These are phyloP conservation scores for Xerophyta viscosa DNA, from an alignment of 106 monocot species.

Conservation along the genomic window DNA sequence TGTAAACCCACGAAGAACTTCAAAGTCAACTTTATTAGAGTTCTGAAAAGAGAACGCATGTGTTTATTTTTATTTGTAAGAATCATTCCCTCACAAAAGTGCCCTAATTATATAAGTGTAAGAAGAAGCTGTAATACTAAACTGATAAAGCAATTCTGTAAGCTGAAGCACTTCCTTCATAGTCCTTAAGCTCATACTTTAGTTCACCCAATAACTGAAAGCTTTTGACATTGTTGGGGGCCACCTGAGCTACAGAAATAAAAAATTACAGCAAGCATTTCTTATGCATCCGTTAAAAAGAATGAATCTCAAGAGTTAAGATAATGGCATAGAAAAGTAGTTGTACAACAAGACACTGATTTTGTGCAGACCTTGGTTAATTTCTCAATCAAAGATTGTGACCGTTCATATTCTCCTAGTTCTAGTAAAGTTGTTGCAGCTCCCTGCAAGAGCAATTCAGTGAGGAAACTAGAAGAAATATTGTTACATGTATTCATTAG, in stretches of 20 bases:
- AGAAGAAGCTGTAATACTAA: too few relatives aligned
- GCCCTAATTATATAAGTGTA: too few relatives aligned
- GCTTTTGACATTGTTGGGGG: slow-evolving; percentile 52
- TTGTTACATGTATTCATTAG: too few relatives aligned
- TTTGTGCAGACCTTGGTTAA: slow-evolving; percentile 53
- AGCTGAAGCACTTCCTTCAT: slow-evolving; percentile 71
- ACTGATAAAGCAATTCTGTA: slow-evolving; percentile 73
- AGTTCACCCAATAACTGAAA: slow-evolving; percentile 83
- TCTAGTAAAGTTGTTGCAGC: slow-evolving; percentile 67
- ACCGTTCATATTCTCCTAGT: slow-evolving; percentile 68
- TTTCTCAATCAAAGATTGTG: slow-evolving; percentile 68
- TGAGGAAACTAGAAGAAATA: too few relatives aligned
- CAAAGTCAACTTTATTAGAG: slow-evolving; percentile 58
- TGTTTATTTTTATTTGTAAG: too few relatives aligned
- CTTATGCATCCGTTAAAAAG: background rate
- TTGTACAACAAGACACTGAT: background rate
- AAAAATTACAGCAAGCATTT: background rate
- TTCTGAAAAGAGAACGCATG: slow-evolving; percentile 34
- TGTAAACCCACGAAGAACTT: slow-evolving; percentile 76
- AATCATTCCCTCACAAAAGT: too few relatives aligned
- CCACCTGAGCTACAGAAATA: slow-evolving; percentile 48
- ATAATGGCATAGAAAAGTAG: background rate
- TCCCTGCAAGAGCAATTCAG: slow-evolving; percentile 37
- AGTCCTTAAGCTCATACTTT: slow-evolving; percentile 78
- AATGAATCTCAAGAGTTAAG: background rate